Evolutionary conservation across 345 rosid genomes (phyloP).

Genomic region (Aquilaria sinensis): DNA sequence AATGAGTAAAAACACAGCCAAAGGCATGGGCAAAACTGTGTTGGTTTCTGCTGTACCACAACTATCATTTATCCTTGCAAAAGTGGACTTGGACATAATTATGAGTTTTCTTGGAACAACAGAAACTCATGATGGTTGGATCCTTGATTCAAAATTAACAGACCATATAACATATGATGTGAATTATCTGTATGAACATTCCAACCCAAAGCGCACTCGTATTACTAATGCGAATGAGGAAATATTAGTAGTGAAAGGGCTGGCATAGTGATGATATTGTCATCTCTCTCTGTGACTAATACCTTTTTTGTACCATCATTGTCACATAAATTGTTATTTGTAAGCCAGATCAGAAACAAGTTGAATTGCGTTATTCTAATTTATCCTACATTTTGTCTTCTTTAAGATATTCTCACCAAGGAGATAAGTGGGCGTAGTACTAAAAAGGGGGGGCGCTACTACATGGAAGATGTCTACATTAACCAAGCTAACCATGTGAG

Average conservation of each 20-base stretch:
- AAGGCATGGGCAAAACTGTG: no score
- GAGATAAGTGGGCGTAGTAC: neutral
- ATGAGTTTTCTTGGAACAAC: no score
- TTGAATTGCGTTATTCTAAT: neutral
- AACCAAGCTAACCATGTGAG: no score
- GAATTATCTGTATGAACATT: no score
- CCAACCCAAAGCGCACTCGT: neutral
- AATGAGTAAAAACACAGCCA: no score
- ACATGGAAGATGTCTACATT: neutral
- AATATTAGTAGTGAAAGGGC: neutral
- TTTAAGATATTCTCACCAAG: neutral
- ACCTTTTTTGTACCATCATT: neutral
- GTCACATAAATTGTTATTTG: neutral
- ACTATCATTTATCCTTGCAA: no score
- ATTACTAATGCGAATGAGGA: neutral
- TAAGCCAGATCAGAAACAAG: neutral
- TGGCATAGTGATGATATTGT: neutral
- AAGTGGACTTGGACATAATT: no score
- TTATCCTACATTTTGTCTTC: no score
- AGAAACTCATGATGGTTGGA: no score
- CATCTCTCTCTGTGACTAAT: neutral
- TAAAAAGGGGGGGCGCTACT: conserved; percentile 1
- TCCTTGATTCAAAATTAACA: no score
- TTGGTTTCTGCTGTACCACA: no score
- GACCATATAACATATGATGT: no score